These are phyloP conservation scores for Podospora pseudoanserina DNA, from an alignment of 495 filamentous ascomycete genomes.

Conservation along the genomic window DNA sequence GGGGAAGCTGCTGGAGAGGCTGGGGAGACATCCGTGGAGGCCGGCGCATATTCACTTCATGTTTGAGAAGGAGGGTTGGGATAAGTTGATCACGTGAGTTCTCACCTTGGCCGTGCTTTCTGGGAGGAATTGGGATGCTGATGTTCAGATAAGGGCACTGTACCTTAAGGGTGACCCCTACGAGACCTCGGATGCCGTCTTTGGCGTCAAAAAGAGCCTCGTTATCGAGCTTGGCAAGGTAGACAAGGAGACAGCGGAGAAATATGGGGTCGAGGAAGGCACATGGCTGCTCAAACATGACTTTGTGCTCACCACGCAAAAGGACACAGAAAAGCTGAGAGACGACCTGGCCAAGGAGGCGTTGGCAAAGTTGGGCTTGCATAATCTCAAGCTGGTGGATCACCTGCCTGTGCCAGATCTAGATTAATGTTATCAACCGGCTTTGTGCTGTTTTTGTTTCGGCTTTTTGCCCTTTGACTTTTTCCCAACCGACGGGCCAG, in stretches of 20 bases:
- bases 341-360: conserved; percentile 70
- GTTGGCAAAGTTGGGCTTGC: conserved; percentile 62
- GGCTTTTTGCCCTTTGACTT: conserved; percentile 5
- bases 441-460: background rate
- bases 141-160: conserved; percentile 54
- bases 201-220: conserved; percentile 84
- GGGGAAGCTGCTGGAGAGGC: conserved; percentile 65
- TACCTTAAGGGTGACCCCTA: conserved; percentile 84
- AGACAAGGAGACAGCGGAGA: conserved; percentile 53
- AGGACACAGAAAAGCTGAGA: conserved; percentile 66
- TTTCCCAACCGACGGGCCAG: background rate
- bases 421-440: conserved; percentile 29
- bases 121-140: background rate
- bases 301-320: conserved; percentile 68
- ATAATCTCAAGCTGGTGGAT: conserved; percentile 70
- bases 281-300: conserved; percentile 63
- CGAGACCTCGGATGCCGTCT: conserved; percentile 87
- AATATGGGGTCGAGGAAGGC: conserved; percentile 68
- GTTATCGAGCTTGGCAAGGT: conserved; percentile 68
- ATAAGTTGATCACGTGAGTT: conserved; percentile 82
- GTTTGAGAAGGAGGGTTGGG: conserved; percentile 80
- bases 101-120: conserved; percentile 1
- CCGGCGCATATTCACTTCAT: conserved; percentile 94
- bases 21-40: conserved; percentile 75
- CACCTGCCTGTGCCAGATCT: conserved; percentile 72